Evolutionary conservation across 495 filamentous ascomycete species (phyloP).

Genomic region (Penicillium canariense): DNA sequence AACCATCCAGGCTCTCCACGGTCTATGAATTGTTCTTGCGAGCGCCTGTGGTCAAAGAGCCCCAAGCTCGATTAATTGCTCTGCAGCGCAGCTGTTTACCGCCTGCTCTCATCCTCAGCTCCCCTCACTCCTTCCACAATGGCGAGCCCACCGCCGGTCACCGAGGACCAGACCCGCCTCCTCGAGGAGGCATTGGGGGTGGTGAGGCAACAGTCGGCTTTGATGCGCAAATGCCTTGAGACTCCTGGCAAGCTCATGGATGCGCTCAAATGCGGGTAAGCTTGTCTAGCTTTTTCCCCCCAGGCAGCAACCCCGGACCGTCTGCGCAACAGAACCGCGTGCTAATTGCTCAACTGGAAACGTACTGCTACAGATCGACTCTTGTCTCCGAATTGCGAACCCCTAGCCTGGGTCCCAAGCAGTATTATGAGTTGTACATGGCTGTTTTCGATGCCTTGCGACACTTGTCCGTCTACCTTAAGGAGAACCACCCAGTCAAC

Average conservation of each 20-base stretch:
- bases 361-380: slow-evolving; percentile 67
- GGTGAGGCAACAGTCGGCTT: slow-evolving; percentile 89
- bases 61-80: slow-evolving; percentile 12
- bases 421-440: slow-evolving; percentile 99
- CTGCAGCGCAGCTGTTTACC: slow-evolving; percentile 31
- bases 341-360: slow-evolving; percentile 16
- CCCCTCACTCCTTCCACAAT: slow-evolving; percentile 36
- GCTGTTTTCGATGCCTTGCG: slow-evolving; percentile 95
- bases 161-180: slow-evolving; percentile 90
- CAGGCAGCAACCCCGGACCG: slow-evolving; percentile 37
- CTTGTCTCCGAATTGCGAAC: slow-evolving; percentile 96
- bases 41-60: neutral
- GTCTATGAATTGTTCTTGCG: slow-evolving; percentile 15
- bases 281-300: slow-evolving; percentile 15
- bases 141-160: slow-evolving; percentile 61
- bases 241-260: slow-evolving; percentile 99
- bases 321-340: slow-evolving; percentile 12
- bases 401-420: slow-evolving; percentile 91
- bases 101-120: slow-evolving; percentile 27
- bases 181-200: slow-evolving; percentile 95
- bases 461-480: slow-evolving; percentile 93
- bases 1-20: neutral
- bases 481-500: slow-evolving; percentile 95
- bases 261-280: slow-evolving; percentile 96
- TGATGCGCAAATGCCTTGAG: slow-evolving; percentile 98